A percentile compares a stretch with the other conserved stretches of the same genome.
These are phyloP conservation scores for Dioscorea dumetorum DNA, from an alignment of 106 monocot genomes.

Conservation along the genomic window DNA sequence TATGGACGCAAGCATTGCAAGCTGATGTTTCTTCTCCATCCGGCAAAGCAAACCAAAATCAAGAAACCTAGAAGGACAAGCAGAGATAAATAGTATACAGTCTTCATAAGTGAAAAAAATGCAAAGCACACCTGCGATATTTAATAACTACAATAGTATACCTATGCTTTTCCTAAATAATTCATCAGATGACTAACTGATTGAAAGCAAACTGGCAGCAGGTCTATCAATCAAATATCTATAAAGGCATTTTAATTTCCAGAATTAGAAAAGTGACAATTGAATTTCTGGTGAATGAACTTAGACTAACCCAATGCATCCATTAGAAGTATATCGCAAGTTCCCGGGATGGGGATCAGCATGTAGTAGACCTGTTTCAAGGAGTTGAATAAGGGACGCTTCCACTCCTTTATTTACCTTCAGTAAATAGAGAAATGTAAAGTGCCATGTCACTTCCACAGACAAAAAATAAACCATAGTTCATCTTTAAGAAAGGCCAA, in stretches of 20 bases:
- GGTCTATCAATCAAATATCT: too few relatives aligned
- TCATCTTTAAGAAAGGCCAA: too few relatives aligned
- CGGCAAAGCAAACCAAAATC: constrained; percentile 97
- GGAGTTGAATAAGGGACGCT: constrained; percentile 84
- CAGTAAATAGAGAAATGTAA: neutral
- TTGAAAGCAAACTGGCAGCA: too few relatives aligned
- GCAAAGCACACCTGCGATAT: neutral
- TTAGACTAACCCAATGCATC: constrained; percentile 58
- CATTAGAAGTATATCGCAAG: constrained; percentile 74
- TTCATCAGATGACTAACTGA: neutral
- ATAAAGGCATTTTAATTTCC: neutral
- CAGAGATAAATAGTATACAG: neutral
- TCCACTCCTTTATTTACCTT: constrained; percentile 91
- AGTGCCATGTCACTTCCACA: too few relatives aligned
- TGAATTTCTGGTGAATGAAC: neutral
- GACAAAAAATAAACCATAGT: too few relatives aligned
- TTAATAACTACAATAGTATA: too few relatives aligned
- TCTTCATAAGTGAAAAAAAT: neutral
- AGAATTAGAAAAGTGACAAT: neutral
- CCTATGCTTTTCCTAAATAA: neutral
- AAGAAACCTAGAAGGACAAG: constrained; percentile 55
- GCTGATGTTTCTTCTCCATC: constrained; percentile 88
- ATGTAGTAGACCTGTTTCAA: constrained; percentile 86
- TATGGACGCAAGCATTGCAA: constrained; percentile 89
- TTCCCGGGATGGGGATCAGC: constrained; percentile 98